Conservation (phyloP, 306 rosid genomes). For the Datisca glomerata region DNA sequence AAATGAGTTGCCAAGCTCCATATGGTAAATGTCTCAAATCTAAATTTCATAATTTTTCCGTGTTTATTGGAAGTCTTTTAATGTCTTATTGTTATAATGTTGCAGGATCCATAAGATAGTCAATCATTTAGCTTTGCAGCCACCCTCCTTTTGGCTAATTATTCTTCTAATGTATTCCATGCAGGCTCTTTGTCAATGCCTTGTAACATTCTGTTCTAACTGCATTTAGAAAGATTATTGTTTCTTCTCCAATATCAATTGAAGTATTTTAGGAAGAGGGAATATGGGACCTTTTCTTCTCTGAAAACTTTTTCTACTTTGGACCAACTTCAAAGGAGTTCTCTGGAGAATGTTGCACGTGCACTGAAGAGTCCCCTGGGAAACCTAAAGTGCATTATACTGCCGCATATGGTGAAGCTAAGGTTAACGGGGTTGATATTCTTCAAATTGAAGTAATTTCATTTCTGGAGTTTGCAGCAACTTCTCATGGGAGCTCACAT, state of each 20-base stretch:
- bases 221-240: conserved; percentile 59
- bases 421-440: conserved; percentile 39
- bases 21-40: conserved; percentile 73
- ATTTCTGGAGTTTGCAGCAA: conserved; percentile 76
- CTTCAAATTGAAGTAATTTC: conserved; percentile 73
- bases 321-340: conserved; percentile 39
- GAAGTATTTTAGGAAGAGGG: conserved; percentile 69
- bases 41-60: too few species aligned
- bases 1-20: conserved; percentile 51
- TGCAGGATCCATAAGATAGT: too few species aligned
- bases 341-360: conserved; percentile 25
- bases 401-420: conserved; percentile 25
- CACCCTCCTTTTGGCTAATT: conserved; percentile 10
- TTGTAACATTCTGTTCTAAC: conserved; percentile 57
- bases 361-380: conserved; percentile 17
- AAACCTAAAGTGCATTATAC: conserved; percentile 34
- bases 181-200: conserved; percentile 59
- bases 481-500: conserved; percentile 47
- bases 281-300: conserved; percentile 87
- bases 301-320: conserved; percentile 78
- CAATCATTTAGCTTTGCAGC: too few species aligned
- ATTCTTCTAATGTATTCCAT: conserved; percentile 14
- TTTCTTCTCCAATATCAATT: conserved; percentile 48
- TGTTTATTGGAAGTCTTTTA: too few species aligned
- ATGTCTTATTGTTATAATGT: too few species aligned